Conservation (phyloP, 345 rosid genomes). For the Carallia pectinifolia region DNA sequence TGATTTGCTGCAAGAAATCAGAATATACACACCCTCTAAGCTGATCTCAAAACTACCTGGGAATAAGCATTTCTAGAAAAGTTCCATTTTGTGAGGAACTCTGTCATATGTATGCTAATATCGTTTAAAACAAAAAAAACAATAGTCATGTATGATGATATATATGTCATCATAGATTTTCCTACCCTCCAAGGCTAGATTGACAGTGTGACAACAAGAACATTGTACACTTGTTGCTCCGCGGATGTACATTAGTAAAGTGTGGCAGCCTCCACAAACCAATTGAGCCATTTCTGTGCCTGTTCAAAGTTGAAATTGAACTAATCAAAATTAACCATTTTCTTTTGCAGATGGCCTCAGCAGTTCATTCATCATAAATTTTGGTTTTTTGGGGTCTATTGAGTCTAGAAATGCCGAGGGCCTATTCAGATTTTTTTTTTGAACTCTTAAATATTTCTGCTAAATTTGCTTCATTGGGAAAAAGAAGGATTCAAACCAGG, state of each 20-base stretch:
- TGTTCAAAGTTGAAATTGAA: conserved; percentile 21
- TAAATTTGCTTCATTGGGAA: neutral
- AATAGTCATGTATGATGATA: neutral
- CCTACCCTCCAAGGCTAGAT: conserved; percentile 84
- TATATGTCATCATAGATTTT: neutral
- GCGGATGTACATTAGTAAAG: conserved; percentile 90
- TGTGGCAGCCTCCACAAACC: conserved; percentile 98
- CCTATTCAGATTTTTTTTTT: no score
- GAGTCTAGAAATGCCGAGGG: no score
- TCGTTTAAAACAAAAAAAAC: neutral
- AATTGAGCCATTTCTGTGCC: conserved; percentile 98
- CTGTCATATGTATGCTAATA: neutral
- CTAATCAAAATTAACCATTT: neutral
- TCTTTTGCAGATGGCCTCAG: no score
- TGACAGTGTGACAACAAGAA: conserved; percentile 94
- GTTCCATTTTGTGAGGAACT: no score
- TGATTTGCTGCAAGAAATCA: conserved; percentile 65
- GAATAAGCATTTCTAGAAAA: no score
- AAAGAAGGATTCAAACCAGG: conserved; percentile 49
- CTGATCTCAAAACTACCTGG: no score
- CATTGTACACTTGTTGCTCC: conserved; percentile 99
- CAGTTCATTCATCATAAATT: no score
- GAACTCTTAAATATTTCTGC: no score
- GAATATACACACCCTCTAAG: neutral
- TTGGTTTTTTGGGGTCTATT: no score